Percentiles rank a stretch among this genome's conserved stretches.
Conservation (phyloP, 352 stramenopile species). For the Globisporangium mamillatum region DNA sequence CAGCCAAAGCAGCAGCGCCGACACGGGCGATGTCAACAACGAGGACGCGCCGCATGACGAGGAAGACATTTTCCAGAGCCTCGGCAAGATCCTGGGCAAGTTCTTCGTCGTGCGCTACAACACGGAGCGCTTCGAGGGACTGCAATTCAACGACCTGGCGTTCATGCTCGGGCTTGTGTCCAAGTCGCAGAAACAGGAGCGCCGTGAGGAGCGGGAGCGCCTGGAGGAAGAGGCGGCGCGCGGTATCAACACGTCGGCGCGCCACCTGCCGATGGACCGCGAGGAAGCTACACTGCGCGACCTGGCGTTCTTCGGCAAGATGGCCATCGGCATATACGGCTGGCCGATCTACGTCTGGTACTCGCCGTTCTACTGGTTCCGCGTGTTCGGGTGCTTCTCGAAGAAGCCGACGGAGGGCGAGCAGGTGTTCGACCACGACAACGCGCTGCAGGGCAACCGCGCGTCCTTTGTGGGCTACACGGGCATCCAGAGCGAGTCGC, state of each 20-base stretch:
- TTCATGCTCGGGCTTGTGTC: constrained; percentile 69
- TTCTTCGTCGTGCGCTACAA: constrained; percentile 79
- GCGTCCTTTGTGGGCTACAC: constrained; percentile 74
- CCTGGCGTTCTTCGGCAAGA: constrained; percentile 58
- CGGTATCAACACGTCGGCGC: constrained; percentile 18
- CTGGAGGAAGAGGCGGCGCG: constrained; percentile 26
- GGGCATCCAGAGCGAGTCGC: constrained; percentile 43
- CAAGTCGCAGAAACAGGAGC: constrained; percentile 53
- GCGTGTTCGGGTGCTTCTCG: constrained; percentile 57
- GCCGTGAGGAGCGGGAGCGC: constrained; percentile 27
- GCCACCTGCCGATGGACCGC: constrained; percentile 34
- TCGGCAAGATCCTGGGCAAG: constrained; percentile 62
- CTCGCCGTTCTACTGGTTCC: constrained; percentile 67
- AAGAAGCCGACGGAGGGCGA: constrained; percentile 28
- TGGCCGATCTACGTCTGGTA: constrained; percentile 82
- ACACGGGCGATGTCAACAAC: neutral
- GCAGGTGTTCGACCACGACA: constrained; percentile 65
- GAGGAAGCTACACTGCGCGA: constrained; percentile 51
- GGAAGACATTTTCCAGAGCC: constrained; percentile 63
- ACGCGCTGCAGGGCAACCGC: constrained; percentile 53
- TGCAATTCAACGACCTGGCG: constrained; percentile 71
- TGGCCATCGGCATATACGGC: constrained; percentile 77
- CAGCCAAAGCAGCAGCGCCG: neutral
- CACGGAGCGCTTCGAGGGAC: constrained; percentile 52
- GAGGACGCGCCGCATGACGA: constrained; percentile 36